Percentiles rank a stretch among this genome's conserved stretches.
Conservation (phyloP, 2,329 filamentous ascomycete species). For the Colletotrichum liriopes region DNA sequence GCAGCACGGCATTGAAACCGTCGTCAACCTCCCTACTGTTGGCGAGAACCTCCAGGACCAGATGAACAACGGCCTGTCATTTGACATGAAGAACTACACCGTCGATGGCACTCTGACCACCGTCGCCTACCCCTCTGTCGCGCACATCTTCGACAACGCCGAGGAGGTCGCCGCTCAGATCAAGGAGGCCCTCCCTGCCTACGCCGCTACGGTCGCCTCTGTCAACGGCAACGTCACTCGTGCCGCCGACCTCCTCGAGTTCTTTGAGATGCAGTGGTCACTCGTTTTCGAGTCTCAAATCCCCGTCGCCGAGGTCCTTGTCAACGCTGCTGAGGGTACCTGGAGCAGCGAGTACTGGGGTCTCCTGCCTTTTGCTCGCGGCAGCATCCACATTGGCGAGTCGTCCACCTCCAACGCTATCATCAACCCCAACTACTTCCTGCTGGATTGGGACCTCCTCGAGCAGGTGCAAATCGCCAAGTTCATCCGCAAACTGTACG, state of each 20-base stretch:
- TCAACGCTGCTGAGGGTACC: constrained; percentile 49
- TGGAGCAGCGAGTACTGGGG: constrained; percentile 57
- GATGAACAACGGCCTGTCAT: constrained; percentile 52
- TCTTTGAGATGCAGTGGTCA: constrained; percentile 63
- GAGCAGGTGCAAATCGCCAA: constrained; percentile 50
- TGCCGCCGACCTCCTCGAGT: constrained; percentile 50
- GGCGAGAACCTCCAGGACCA: constrained; percentile 70
- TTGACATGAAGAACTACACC: constrained; percentile 39
- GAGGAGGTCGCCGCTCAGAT: constrained; percentile 46
- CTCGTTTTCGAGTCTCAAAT: constrained; percentile 63
- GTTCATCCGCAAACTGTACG: constrained; percentile 51
- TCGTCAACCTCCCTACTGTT: constrained; percentile 64
- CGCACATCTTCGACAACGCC: constrained; percentile 40
- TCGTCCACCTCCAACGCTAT: constrained; percentile 51
- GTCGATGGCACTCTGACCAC: constrained; percentile 36
- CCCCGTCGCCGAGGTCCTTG: constrained; percentile 64
- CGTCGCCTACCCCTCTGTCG: constrained; percentile 25
- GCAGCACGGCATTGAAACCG: constrained; percentile 58
- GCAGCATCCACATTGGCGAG: constrained; percentile 58
- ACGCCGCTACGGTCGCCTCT: constrained; percentile 28
- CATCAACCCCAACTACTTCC: constrained; percentile 56
- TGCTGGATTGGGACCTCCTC: constrained; percentile 55
- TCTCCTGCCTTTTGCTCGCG: constrained; percentile 57
- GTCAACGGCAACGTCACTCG: constrained; percentile 40
- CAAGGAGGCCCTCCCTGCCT: constrained; percentile 25